Evolutionary conservation across 2,329 filamentous ascomycete genomes (phyloP).

Genomic region (Penicillium sp.): DNA sequence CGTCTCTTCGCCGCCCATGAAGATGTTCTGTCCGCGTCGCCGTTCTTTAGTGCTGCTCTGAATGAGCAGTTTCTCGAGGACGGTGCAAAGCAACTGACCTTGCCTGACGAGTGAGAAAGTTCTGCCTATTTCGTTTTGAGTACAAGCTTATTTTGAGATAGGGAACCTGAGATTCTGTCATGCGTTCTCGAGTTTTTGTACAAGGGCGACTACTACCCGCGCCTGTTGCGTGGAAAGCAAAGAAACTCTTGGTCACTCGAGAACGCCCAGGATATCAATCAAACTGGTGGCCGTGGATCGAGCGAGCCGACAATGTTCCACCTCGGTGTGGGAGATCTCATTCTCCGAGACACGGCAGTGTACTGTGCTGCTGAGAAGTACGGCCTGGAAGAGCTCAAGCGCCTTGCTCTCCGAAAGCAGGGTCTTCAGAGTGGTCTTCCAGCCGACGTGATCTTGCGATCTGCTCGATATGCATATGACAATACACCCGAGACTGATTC

Average conservation of each 20-base stretch:
- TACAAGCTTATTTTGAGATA: conserved; percentile 29
- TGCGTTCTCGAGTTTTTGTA: conserved; percentile 94
- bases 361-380: conserved; percentile 92
- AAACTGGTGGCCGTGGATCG: conserved; percentile 58
- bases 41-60: conserved; percentile 74
- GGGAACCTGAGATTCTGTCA: conserved; percentile 90
- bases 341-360: conserved; percentile 88
- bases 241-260: conserved; percentile 88
- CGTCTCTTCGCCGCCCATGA: conserved; percentile 94
- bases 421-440: conserved; percentile 90
- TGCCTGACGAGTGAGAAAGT: conserved; percentile 59
- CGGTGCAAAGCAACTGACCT: conserved; percentile 70
- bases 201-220: conserved; percentile 93
- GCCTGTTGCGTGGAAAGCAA: conserved; percentile 81
- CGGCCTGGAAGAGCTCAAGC: conserved; percentile 88
- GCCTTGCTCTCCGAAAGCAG: conserved; percentile 88
- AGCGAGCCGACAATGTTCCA: conserved; percentile 77
- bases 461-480: conserved; percentile 91
- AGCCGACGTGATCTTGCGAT: conserved; percentile 85
- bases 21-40: conserved; percentile 81
- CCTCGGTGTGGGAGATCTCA: conserved; percentile 66
- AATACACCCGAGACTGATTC: conserved; percentile 92
- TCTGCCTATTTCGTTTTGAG: background rate
- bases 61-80: conserved; percentile 69
- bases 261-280: conserved; percentile 57